Conservation (phyloP, 75 land plant species). For the Sequoiadendron giganteum region DNA sequence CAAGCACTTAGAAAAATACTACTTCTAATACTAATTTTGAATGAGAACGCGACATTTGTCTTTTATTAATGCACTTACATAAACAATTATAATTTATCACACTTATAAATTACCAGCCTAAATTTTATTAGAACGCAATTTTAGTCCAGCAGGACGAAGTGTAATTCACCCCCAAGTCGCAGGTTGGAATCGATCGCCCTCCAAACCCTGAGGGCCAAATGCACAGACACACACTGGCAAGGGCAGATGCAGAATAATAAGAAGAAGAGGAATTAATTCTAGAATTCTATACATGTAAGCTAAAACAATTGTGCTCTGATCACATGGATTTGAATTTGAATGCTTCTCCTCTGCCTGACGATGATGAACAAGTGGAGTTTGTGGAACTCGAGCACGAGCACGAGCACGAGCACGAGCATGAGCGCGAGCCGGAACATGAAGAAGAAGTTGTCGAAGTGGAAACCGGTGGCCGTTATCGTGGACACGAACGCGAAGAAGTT, state of each 20-base stretch:
- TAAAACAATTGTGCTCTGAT: neutral
- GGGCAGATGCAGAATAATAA: neutral
- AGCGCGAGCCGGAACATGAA: conserved; percentile 20
- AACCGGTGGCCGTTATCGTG: neutral
- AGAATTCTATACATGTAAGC: neutral
- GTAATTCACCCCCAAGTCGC: neutral
- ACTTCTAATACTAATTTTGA: too few relatives aligned
- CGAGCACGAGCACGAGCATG: conserved; percentile 22
- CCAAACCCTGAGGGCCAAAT: neutral
- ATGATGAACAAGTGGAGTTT: conserved; percentile 46
- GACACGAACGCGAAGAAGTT: neutral
- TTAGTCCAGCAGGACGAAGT: too few relatives aligned
- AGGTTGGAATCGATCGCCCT: neutral
- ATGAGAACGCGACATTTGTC: too few relatives aligned
- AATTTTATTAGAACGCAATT: too few relatives aligned
- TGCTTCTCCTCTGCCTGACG: conserved; percentile 67
- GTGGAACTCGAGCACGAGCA: conserved; percentile 18
- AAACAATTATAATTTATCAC: too few relatives aligned
- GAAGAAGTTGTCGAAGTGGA: conserved; percentile 1
- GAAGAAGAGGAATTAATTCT: neutral
- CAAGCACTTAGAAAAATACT: too few relatives aligned
- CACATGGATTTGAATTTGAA: conserved; percentile 67
- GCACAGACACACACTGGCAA: neutral
- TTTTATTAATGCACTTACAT: too few relatives aligned
- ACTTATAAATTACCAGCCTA: too few relatives aligned